Conservation (phyloP, 768 basidiomycete species). For the Macrolepiota albuminosa region DNA sequence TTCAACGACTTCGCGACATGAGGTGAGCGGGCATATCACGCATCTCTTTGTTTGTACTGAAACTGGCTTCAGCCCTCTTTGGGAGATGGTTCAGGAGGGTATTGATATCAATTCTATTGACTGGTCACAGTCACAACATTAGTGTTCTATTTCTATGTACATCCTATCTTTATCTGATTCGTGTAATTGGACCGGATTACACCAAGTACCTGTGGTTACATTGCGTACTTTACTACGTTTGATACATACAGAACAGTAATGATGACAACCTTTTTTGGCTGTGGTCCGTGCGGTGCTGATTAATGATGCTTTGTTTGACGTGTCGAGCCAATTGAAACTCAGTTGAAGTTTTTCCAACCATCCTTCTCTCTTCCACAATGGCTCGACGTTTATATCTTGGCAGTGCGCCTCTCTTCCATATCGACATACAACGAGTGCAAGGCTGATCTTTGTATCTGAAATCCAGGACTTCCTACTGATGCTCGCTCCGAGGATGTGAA, state of each 20-base stretch:
- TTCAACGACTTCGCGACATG: conserved; percentile 88
- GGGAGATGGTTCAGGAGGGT: conserved; percentile 99
- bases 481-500: conserved; percentile 79
- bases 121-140: conserved; percentile 93
- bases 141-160: conserved; percentile 24
- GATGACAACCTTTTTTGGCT: not conserved
- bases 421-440: not conserved
- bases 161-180: conserved; percentile 7
- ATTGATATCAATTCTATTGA: conserved; percentile 94
- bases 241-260: conserved; percentile 1
- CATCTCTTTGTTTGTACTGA: conserved; percentile 9
- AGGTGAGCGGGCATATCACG: conserved; percentile 42
- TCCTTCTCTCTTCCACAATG: conserved; percentile 44
- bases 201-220: not conserved
- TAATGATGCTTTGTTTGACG: conserved; percentile 20
- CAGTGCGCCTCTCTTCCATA: conserved; percentile 41
- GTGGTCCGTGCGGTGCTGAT: conserved; percentile 8
- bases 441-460: not conserved
- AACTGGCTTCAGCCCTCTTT: conserved; percentile 62
- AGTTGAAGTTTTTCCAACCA: conserved; percentile 28
- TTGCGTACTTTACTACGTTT: not conserved
- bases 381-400: conserved; percentile 84
- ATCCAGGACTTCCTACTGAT: conserved; percentile 74
- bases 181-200: conserved; percentile 1
- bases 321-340: conserved; percentile 44